Percentiles rank a stretch among this genome's conserved stretches.
These are phyloP conservation scores for Argentina anserina DNA, from an alignment of 306 rosid species.

Conservation along the genomic window DNA sequence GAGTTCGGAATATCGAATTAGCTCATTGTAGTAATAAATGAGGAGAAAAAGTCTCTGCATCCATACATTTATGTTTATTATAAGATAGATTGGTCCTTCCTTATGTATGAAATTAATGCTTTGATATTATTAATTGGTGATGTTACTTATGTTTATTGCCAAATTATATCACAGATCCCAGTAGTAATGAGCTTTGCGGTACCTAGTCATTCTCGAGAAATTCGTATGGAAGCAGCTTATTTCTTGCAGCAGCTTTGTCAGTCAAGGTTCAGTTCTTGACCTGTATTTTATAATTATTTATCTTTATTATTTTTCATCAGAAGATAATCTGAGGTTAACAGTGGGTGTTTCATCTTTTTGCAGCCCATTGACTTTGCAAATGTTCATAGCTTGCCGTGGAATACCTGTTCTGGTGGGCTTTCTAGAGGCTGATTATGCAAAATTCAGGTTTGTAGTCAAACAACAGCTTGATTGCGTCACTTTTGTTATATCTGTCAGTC, in stretches of 20 bases:
- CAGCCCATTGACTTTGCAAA: conserved; percentile 96
- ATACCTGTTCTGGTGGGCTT: conserved; percentile 97
- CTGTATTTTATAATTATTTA: not conserved
- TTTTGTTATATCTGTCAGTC: not conserved
- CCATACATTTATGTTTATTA: not conserved
- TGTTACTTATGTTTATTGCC: conserved; percentile 28
- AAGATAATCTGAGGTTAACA: conserved; percentile 20
- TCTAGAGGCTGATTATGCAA: conserved; percentile 97
- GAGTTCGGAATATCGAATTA: conserved; percentile 5
- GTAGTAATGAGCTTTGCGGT: conserved; percentile 82
- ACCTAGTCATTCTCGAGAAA: conserved; percentile 90
- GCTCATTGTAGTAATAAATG: not conserved
- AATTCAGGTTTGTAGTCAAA: conserved; percentile 69
- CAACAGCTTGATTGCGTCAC: not conserved
- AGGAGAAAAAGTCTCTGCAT: not conserved
- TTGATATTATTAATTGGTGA: not conserved
- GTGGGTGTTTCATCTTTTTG: conserved; percentile 23
- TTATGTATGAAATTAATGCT: not conserved
- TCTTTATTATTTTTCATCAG: conserved; percentile 3
- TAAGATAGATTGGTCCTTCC: not conserved
- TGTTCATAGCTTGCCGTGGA: conserved; percentile 98
- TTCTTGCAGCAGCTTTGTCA: conserved; percentile 97
- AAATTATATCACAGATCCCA: conserved; percentile 66
- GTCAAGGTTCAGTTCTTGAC: conserved; percentile 59
- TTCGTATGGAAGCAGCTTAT: conserved; percentile 97